These are phyloP conservation scores for Hypomyces perniciosus DNA, from an alignment of 2,329 filamentous ascomycete species.

Conservation along the genomic window DNA sequence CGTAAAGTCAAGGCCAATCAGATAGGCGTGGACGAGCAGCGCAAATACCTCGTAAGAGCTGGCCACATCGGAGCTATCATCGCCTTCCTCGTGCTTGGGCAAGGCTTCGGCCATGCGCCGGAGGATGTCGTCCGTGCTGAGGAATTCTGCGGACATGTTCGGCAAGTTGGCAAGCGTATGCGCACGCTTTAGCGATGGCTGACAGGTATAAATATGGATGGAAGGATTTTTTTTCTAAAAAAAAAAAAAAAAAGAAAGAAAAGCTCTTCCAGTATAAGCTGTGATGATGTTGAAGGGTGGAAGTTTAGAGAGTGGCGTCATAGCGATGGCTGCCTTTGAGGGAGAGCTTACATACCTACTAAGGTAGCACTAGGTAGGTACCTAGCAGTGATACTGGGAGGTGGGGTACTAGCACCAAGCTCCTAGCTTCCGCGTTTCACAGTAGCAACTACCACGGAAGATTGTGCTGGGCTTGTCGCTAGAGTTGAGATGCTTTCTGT, in stretches of 20 bases:
- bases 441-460: too few species aligned
- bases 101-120: constrained; percentile 54
- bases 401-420: neutral
- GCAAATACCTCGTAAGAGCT: constrained; percentile 77
- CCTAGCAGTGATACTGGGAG: neutral
- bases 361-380: too few species aligned
- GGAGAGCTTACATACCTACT: too few species aligned
- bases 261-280: neutral
- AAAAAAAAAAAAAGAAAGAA: too few species aligned
- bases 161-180: neutral
- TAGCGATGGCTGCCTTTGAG: neutral
- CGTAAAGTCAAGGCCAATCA: constrained; percentile 73
- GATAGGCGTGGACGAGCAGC: constrained; percentile 76
- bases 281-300: neutral
- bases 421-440: too few species aligned
- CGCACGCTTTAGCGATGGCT: too few species aligned
- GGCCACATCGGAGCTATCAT: constrained; percentile 57
- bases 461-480: too few species aligned
- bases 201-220: neutral
- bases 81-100: constrained; percentile 46
- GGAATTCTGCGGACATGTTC: neutral
- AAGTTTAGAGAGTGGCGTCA: neutral
- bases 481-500: too few species aligned
- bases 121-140: constrained; percentile 37
- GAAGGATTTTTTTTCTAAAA: neutral